Evolutionary conservation across 257 asterid genomes (phyloP).

Genomic region (Ilex aquifolium): DNA sequence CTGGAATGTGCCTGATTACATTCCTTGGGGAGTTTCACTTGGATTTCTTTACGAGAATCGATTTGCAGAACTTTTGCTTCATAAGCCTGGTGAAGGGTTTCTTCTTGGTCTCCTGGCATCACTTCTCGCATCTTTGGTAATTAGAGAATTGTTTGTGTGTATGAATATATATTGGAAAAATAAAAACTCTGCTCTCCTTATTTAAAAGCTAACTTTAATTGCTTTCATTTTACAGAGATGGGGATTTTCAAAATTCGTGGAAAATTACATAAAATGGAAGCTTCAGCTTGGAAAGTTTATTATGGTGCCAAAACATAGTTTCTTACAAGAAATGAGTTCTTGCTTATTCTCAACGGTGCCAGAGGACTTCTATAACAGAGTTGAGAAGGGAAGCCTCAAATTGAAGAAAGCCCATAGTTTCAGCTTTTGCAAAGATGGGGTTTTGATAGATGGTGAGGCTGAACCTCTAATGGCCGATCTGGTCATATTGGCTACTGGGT

Average conservation of each 20-base stretch:
- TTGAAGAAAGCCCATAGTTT: slow-evolving; percentile 30
- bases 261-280: slow-evolving; percentile 26
- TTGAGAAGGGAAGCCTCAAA: slow-evolving; percentile 46
- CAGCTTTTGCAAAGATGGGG: slow-evolving; percentile 34
- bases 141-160: no score
- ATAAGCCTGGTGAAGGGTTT: no score
- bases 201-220: not conserved
- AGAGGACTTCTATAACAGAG: slow-evolving; percentile 37
- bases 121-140: slow-evolving; percentile 60
- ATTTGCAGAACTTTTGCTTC: no score
- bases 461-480: slow-evolving; percentile 28
- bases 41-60: no score
- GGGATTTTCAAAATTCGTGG: slow-evolving; percentile 37
- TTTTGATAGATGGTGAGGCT: slow-evolving; percentile 21
- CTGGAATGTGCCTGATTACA: no score
- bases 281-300: slow-evolving; percentile 22
- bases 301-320: slow-evolving; percentile 4
- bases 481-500: slow-evolving; percentile 49
- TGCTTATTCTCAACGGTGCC: slow-evolving; percentile 33
- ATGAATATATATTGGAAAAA: no score
- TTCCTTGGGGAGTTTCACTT: no score
- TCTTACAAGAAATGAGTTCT: slow-evolving; percentile 30
- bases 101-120: slow-evolving; percentile 32
- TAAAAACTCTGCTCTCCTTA: not conserved
- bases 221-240: slow-evolving; percentile 28